Conservation (phyloP, 495 filamentous ascomycete species). For the Ramalina intermedia region DNA sequence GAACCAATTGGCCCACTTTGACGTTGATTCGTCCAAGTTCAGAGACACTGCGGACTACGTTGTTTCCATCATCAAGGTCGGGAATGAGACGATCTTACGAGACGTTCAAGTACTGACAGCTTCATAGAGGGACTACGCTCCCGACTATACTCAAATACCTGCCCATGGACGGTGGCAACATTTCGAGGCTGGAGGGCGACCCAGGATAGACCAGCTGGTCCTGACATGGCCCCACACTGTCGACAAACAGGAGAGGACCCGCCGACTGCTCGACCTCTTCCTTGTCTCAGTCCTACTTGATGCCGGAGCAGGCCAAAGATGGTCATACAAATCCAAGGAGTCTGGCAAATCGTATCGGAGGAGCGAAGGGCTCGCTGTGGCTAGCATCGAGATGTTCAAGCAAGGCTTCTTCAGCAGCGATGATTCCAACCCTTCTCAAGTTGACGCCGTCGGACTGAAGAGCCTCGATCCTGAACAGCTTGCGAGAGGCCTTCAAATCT, state of each 20-base stretch:
- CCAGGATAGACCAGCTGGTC: slow-evolving; percentile 52
- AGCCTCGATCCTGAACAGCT: slow-evolving; percentile 60
- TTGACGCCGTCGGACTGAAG: slow-evolving; percentile 70
- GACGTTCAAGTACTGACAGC: slow-evolving; percentile 5
- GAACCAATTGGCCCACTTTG: slow-evolving; percentile 77
- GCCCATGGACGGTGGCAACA: slow-evolving; percentile 61
- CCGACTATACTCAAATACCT: slow-evolving; percentile 69
- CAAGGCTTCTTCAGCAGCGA: slow-evolving; percentile 83
- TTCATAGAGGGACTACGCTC: slow-evolving; percentile 68
- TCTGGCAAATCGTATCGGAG: slow-evolving; percentile 72
- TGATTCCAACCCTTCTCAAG: slow-evolving; percentile 65
- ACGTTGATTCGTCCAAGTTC: slow-evolving; percentile 82
- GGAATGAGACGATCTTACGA: slow-evolving; percentile 1
- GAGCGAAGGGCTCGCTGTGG: slow-evolving; percentile 86
- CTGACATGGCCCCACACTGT: slow-evolving; percentile 46
- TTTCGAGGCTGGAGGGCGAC: slow-evolving; percentile 53
- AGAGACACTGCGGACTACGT: slow-evolving; percentile 80
- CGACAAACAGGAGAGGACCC: slow-evolving; percentile 47
- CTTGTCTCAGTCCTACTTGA: slow-evolving; percentile 55
- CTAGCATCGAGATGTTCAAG: slow-evolving; percentile 97
- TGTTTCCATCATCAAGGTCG: slow-evolving; percentile 90
- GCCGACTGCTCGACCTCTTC: slow-evolving; percentile 52
- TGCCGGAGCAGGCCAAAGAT: slow-evolving; percentile 49
- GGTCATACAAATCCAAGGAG: slow-evolving; percentile 80
- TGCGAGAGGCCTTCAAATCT: slow-evolving; percentile 71